phyloP scores from a whole-genome alignment of 352 stramenopile genomes.

The Globisporangium viniferum region DNA sequence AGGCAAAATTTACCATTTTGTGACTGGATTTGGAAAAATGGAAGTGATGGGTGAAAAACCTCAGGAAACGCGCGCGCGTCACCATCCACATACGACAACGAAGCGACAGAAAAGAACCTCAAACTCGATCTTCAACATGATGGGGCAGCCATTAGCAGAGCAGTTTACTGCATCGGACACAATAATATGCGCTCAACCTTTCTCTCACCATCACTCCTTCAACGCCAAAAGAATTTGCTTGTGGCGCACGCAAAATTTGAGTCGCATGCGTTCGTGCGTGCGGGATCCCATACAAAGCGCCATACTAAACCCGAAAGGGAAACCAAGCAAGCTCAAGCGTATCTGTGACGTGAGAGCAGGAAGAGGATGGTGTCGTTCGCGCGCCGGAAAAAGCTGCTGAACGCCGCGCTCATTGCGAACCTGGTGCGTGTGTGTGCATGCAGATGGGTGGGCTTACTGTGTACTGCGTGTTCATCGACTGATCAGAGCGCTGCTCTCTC shows the following conservation, averaged over 20 bases:
- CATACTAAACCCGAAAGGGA: not conserved
- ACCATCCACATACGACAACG: not conserved
- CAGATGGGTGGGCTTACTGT: conserved; percentile 5
- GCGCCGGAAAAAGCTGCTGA: conserved; percentile 52
- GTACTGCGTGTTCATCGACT: not conserved
- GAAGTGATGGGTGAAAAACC: not conserved
- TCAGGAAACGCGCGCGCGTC: not conserved
- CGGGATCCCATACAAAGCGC: conserved; percentile 3
- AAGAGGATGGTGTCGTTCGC: conserved; percentile 16
- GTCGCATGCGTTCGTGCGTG: not conserved
- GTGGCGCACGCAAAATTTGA: not conserved
- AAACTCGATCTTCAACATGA: conserved; percentile 4
- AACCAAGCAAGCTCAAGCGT: not conserved
- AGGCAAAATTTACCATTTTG: too few species aligned
- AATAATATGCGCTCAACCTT: not conserved
- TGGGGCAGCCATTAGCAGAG: not conserved
- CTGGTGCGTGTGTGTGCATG: conserved; percentile 38
- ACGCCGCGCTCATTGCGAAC: conserved; percentile 59
- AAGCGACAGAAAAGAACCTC: conserved; percentile 9
- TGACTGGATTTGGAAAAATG: not conserved
- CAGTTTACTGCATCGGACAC: not conserved
- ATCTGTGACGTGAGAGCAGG: conserved; percentile 3
- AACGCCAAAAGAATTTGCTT: conserved; percentile 15
- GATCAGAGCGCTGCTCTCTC: not conserved
- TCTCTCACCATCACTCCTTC: not conserved